These are phyloP conservation scores for Rhynchospora breviuscula DNA, from an alignment of 176 grass and related monocot genomes.

Conservation along the genomic window DNA sequence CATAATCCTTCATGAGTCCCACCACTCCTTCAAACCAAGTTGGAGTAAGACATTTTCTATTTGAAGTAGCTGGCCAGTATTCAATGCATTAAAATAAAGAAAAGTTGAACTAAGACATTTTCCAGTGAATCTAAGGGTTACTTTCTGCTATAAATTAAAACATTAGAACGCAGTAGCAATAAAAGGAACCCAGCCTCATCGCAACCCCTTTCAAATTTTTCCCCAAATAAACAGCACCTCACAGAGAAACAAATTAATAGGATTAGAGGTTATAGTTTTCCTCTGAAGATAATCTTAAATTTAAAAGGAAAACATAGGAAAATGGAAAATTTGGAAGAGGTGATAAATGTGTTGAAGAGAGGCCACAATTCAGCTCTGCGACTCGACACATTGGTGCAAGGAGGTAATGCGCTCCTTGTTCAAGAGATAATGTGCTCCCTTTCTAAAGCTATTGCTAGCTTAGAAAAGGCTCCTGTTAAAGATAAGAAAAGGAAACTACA, in stretches of 20 bases:
- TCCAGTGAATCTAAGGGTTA: background rate
- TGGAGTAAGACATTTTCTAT: background rate
- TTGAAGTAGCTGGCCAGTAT: no score
- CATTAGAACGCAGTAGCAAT: background rate
- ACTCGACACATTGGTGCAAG: conserved; percentile 1
- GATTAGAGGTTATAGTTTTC: background rate
- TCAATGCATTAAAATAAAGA: background rate
- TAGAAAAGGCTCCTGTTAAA: conserved; percentile 11
- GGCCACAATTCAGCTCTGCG: background rate
- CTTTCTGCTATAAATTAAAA: background rate
- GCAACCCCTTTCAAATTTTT: background rate
- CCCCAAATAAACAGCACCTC: background rate
- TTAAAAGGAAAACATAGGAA: background rate
- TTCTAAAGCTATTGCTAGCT: conserved; percentile 5
- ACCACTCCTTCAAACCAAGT: background rate
- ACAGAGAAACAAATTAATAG: background rate
- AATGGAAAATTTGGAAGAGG: conserved; percentile 1
- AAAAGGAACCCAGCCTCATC: background rate
- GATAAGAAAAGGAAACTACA: background rate
- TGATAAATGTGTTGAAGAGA: conserved; percentile 13
- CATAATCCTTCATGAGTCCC: background rate
- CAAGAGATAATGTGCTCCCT: conserved; percentile 4
- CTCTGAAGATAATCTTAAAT: background rate
- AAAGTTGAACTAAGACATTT: background rate
- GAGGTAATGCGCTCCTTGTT: conserved; percentile 10